Conservation (phyloP, 257 asterid genomes). For the Fraxinus americana region DNA sequence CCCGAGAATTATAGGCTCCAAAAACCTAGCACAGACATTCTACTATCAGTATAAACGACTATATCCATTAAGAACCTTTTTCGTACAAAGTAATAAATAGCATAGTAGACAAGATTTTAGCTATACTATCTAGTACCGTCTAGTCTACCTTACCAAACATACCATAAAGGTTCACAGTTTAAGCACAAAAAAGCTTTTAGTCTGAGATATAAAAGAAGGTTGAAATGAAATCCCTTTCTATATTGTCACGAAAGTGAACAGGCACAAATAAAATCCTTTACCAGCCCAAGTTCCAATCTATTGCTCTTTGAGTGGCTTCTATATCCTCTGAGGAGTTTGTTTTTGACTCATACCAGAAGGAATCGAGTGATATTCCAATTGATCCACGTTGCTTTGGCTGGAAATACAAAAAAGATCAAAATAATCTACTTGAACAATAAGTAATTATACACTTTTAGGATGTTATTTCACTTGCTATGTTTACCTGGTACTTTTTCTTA, state of each 20-base stretch:
- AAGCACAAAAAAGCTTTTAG: no score
- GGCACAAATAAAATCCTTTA: slow-evolving; percentile 24
- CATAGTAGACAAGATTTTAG: no score
- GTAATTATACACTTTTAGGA: not conserved
- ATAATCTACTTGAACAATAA: not conserved
- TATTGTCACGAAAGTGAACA: not conserved
- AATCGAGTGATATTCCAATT: slow-evolving; percentile 67
- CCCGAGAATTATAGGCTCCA: slow-evolving; percentile 75
- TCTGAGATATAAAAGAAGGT: no score
- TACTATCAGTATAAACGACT: not conserved
- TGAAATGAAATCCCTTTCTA: no score
- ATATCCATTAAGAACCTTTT: no score
- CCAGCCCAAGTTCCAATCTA: slow-evolving; percentile 87
- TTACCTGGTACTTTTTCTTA: slow-evolving; percentile 65
- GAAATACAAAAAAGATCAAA: not conserved
- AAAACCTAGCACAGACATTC: slow-evolving; percentile 47
- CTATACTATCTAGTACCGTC: no score
- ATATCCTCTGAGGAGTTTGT: slow-evolving; percentile 51
- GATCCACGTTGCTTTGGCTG: slow-evolving; percentile 62
- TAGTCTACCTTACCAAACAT: no score
- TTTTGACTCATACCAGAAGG: slow-evolving; percentile 74
- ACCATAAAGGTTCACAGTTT: no score
- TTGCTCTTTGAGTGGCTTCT: slow-evolving; percentile 64
- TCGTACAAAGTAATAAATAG: no score
- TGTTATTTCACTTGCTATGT: not conserved